phyloP scores from a whole-genome alignment of 2,329 filamentous ascomycete genomes.

The Xylaria sp. region DNA sequence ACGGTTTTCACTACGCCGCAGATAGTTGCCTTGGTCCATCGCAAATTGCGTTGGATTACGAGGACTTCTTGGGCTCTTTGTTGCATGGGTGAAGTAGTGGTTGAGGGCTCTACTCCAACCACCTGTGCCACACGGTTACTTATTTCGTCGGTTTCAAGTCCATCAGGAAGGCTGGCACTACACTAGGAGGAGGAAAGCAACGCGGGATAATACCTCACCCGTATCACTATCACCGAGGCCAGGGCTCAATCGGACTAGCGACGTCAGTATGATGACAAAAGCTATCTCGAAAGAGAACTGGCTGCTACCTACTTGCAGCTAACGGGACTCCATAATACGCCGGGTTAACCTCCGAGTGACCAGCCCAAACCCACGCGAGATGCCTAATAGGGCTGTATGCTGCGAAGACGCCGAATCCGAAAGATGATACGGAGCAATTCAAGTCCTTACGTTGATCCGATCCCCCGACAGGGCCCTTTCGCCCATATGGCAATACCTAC shows the following conservation, averaged over 20 bases:
- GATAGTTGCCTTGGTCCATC: neutral
- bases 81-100: conserved; percentile 22
- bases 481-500: neutral
- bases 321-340: conserved; percentile 31
- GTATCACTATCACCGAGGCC: conserved; percentile 22
- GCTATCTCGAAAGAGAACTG: conserved; percentile 8
- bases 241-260: conserved; percentile 15
- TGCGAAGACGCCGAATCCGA: conserved; percentile 31
- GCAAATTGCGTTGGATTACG: neutral
- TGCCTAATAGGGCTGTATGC: conserved; percentile 35
- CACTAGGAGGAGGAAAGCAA: neutral
- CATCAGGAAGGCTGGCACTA: conserved; percentile 16
- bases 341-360: conserved; percentile 32
- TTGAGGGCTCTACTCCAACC: conserved; percentile 1
- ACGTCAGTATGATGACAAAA: conserved; percentile 29
- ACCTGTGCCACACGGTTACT: conserved; percentile 26
- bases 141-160: conserved; percentile 16
- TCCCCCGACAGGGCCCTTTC: neutral
- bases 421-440: conserved; percentile 24
- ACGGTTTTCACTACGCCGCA: conserved; percentile 3
- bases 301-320: conserved; percentile 24
- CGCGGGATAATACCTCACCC: conserved; percentile 26
- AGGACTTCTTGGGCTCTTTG: neutral
- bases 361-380: conserved; percentile 22
- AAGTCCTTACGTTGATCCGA: conserved; percentile 10